phyloP scores from a whole-genome alignment of 148 eudicot genomes.

The Mesembryanthemum crystallinum region DNA sequence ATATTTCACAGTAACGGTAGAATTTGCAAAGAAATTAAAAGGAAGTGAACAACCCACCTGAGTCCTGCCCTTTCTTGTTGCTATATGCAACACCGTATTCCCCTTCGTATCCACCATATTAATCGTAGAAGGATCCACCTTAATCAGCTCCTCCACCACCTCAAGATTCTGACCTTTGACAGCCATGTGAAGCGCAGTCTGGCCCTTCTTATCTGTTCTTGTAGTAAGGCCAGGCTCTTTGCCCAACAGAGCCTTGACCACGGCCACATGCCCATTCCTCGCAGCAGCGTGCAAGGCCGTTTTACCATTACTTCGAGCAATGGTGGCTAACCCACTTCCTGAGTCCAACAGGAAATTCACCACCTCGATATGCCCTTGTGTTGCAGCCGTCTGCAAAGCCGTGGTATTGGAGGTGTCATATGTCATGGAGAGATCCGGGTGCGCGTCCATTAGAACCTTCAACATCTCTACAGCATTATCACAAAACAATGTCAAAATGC shows the following conservation, averaged over 20 bases:
- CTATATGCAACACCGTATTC: conserved; percentile 72
- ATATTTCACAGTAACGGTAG: background rate
- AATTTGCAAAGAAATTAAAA: background rate
- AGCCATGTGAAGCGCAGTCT: conserved; percentile 95
- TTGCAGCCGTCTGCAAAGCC: conserved; percentile 82
- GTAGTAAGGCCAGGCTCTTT: conserved; percentile 61
- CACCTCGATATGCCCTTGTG: conserved; percentile 71
- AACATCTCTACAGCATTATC: conserved; percentile 45
- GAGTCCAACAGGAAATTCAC: conserved; percentile 62
- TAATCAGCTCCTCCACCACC: conserved; percentile 70
- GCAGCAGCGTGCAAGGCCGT: conserved; percentile 83
- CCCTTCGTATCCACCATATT: conserved; percentile 77
- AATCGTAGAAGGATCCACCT: conserved; percentile 50
- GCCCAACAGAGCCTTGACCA: conserved; percentile 61
- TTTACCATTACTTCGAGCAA: conserved; percentile 82
- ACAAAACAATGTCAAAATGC: conserved; percentile 20
- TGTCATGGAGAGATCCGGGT: conserved; percentile 86
- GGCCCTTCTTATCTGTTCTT: conserved; percentile 83
- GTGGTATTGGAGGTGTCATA: conserved; percentile 76
- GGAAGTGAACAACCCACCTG: conserved; percentile 47
- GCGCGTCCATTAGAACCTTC: conserved; percentile 67
- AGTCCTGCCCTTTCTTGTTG: conserved; percentile 69
- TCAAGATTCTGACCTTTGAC: conserved; percentile 77
- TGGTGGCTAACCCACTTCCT: conserved; percentile 66
- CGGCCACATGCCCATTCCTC: conserved; percentile 76